Conservation (phyloP, 2,329 filamentous ascomycete genomes). For the Rugonectria rugulosa region DNA sequence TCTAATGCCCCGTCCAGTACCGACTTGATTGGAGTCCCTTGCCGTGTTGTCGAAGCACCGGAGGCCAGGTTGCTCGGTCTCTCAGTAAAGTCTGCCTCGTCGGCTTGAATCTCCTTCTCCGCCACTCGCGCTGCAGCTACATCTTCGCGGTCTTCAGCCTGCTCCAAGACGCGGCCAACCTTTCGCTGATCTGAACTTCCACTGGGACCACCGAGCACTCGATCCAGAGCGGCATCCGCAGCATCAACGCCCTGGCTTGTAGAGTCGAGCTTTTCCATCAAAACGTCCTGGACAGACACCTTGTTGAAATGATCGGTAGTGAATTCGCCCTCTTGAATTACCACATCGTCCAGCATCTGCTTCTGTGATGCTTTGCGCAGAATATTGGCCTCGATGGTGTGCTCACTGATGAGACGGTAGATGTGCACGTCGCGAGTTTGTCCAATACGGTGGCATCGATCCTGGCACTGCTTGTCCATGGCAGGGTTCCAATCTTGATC, state of each 20-base stretch:
- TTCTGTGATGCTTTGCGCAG: conserved; percentile 96
- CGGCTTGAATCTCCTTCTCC: conserved; percentile 86
- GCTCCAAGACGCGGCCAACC: conserved; percentile 79
- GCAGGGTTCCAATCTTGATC: conserved; percentile 99
- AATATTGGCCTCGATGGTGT: conserved; percentile 98
- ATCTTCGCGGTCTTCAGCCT: conserved; percentile 92
- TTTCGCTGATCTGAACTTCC: conserved; percentile 67
- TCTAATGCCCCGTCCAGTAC: conserved; percentile 42
- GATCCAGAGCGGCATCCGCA: conserved; percentile 83
- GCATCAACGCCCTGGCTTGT: conserved; percentile 66
- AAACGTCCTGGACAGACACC: conserved; percentile 73
- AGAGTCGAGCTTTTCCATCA: conserved; percentile 65
- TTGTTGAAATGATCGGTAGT: conserved; percentile 96
- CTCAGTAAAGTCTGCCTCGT: conserved; percentile 85
- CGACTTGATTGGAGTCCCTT: conserved; percentile 58
- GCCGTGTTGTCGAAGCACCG: conserved; percentile 58
- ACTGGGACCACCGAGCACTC: conserved; percentile 75
- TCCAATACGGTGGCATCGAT: conserved; percentile 94
- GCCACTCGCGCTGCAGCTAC: conserved; percentile 86
- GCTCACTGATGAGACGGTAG: conserved; percentile 90
- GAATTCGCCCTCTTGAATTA: conserved; percentile 98
- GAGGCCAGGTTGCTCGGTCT: conserved; percentile 57
- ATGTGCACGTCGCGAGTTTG: conserved; percentile 98
- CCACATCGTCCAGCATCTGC: conserved; percentile 95
- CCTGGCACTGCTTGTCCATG: conserved; percentile 99